A percentile compares a stretch with the other conserved stretches of the same genome.
phyloP scores from a whole-genome alignment of 306 rosid species.

The Castanopsis chinensis region DNA sequence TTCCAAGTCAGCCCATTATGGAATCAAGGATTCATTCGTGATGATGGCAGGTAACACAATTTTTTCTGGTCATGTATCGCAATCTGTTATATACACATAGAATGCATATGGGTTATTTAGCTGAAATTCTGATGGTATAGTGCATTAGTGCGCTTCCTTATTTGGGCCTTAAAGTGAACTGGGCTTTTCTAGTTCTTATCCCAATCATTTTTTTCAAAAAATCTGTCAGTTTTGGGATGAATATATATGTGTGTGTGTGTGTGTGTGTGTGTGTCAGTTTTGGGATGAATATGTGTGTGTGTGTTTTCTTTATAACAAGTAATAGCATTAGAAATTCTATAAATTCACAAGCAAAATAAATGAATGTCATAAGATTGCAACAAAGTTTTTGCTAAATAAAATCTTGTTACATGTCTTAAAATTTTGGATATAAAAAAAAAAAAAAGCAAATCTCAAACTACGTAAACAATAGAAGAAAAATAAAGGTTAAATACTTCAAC shows the following conservation, averaged over 20 bases:
- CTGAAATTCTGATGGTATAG: neutral
- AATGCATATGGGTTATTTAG: neutral
- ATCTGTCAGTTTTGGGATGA: neutral
- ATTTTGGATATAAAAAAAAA: no score
- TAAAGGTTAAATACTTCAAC: no score
- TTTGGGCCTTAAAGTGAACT: neutral
- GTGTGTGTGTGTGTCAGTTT: neutral
- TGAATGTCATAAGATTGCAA: no score
- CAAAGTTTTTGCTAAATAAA: no score
- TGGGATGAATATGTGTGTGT: neutral
- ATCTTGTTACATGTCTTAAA: no score
- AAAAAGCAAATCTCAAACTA: no score
- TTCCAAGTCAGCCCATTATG: constrained; percentile 95
- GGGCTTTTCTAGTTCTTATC: neutral
- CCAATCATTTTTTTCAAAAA: neutral
- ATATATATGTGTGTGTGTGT: no score
- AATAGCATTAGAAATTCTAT: no score
- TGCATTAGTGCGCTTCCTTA: neutral
- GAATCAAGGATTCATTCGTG: constrained; percentile 88
- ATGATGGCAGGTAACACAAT: constrained; percentile 77
- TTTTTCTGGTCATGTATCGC: neutral
- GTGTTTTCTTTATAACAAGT: no score
- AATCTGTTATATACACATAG: neutral
- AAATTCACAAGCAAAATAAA: no score
- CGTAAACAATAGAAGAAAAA: no score